Evolutionary conservation across 441 rosid species (phyloP).

Genomic region (Adansonia rubrostipa): DNA sequence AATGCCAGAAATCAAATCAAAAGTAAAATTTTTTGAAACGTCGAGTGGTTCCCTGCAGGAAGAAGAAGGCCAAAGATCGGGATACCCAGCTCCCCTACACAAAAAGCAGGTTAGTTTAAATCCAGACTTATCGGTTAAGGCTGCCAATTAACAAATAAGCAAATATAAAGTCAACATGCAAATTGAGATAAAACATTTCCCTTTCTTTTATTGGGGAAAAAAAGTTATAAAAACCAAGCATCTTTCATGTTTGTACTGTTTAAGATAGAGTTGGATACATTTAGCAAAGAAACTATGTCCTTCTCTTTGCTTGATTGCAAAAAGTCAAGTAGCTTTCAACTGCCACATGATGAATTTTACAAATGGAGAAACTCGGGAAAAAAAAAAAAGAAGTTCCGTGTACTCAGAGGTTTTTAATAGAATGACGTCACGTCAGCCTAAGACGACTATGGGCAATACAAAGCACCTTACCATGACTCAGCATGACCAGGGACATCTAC

Average conservation of each 20-base stretch:
- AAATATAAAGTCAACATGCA: background rate
- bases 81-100: slow-evolving; percentile 86
- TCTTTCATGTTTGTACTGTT: background rate
- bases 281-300: slow-evolving; percentile 5
- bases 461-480: slow-evolving; percentile 74
- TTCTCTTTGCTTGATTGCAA: background rate
- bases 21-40: slow-evolving; percentile 78
- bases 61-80: slow-evolving; percentile 89
- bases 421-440: background rate
- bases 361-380: background rate
- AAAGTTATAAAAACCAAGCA: background rate
- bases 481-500: slow-evolving; percentile 98
- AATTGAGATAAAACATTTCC: background rate
- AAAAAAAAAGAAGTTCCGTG: background rate
- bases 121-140: background rate
- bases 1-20: slow-evolving; percentile 85
- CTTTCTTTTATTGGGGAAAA: background rate
- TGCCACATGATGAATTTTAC: background rate
- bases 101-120: slow-evolving; percentile 34
- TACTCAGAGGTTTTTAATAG: background rate
- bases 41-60: slow-evolving; percentile 97
- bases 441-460: background rate
- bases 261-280: background rate
- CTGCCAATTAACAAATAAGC: background rate
- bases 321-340: background rate